Base-by-base conservation (phyloP, 495 filamentous ascomycete genomes). In the Amniculicola lignicola region DNA sequence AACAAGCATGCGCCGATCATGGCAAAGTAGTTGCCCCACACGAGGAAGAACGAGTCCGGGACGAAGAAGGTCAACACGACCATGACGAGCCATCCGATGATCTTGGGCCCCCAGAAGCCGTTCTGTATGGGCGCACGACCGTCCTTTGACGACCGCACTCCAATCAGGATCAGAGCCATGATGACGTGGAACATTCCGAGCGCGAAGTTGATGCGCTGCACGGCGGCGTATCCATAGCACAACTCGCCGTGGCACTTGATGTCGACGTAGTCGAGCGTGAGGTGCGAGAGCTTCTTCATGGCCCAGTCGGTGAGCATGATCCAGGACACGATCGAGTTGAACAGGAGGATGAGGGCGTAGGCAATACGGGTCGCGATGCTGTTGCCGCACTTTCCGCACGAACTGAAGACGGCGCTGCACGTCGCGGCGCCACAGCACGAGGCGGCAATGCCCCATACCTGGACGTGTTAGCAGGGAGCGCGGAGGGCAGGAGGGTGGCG, bases 301-400 rank as follows among this genome's bases (percentile, higher is more conserved):
- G 93, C 93, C 93, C 94, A 98, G 55, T 90, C 89, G 7, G 93
- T 97, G 78, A 97, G 91, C 90, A 97, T 95, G 28, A 98, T 87
- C 93, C 93, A 98, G 24, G 94, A 92, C 40, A 95, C 69, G 57
- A 96, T 95, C 40, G 90, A 95, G 80, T 98, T 97, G 74, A 96
- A 71, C 58, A 97, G 81, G 49, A 98, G 89, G 64, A 98, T 87
- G 68, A 96, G 82, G 61, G 94, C 93, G 72, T 97, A 98, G 66
- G 88, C 91, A 72, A 98, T 95, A 75, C 93, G 86, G 66, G 93
- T 98, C 29, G 91, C 90, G 75, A 96, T 90, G 70, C 90, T 96
- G 77, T 92, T 96, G 46, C 89, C 85, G 71, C 94, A 97, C 69
- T 95, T 96, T 23, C 93, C 94, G 69, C 93, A 98, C 18, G 87